phyloP scores from a whole-genome alignment of 768 basidiomycete species.

The Phaeotremella fagi region DNA sequence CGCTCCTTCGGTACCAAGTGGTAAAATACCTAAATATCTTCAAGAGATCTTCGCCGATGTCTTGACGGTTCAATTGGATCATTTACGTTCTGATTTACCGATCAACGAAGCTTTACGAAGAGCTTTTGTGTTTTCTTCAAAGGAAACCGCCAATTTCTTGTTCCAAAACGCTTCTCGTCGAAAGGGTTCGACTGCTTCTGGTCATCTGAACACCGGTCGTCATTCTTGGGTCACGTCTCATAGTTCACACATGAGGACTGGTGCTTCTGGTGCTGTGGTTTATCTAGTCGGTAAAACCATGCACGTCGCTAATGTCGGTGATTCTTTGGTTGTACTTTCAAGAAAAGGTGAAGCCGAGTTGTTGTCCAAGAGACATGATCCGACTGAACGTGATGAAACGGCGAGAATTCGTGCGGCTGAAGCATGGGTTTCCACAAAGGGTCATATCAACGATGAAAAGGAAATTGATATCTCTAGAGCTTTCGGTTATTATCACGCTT shows the following conservation, averaged over 20 bases:
- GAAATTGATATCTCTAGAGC: conserved; percentile 85
- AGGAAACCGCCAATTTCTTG: conserved; percentile 67
- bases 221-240: background rate
- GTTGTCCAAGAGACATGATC: conserved; percentile 78
- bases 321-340: conserved; percentile 81
- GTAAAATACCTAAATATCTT: conserved; percentile 69
- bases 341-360: conserved; percentile 63
- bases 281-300: conserved; percentile 75
- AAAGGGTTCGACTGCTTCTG: conserved; percentile 69
- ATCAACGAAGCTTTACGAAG: conserved; percentile 74
- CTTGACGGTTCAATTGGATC: conserved; percentile 60
- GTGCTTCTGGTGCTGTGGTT: conserved; percentile 78
- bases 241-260: conserved; percentile 58
- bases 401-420: conserved; percentile 83
- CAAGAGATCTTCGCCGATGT: conserved; percentile 70
- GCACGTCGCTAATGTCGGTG: conserved; percentile 85
- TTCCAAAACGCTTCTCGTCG: conserved; percentile 50
- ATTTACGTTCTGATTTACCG: conserved; percentile 51
- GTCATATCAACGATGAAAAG: conserved; percentile 84
- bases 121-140: conserved; percentile 82
- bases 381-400: conserved; percentile 79
- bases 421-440: conserved; percentile 88
- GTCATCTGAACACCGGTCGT: conserved; percentile 11
- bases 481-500: conserved; percentile 85
- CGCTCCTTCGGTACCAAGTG: conserved; percentile 52